phyloP scores from a whole-genome alignment of 2,329 filamentous ascomycete genomes.

The Monosporascus sp. region DNA sequence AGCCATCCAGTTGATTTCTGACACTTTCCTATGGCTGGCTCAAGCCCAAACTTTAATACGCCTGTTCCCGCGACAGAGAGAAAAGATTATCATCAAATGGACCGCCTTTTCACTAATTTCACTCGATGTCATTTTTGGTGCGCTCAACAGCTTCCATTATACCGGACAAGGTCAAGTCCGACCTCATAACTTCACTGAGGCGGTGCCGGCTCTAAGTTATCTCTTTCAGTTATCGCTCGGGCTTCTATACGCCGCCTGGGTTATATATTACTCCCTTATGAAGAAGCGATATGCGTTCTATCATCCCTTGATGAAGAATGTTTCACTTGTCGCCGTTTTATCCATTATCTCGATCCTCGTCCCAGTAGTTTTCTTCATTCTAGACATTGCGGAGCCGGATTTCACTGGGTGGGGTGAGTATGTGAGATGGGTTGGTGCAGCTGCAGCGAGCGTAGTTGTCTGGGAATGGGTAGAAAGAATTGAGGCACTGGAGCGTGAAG shows the following conservation, averaged over 20 bases:
- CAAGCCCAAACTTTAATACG: slow-evolving; percentile 96
- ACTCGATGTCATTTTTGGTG: slow-evolving; percentile 85
- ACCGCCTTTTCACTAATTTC: slow-evolving; percentile 91
- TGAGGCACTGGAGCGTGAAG: slow-evolving; percentile 84
- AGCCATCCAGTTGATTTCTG: slow-evolving; percentile 86
- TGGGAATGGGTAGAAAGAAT: slow-evolving; percentile 98
- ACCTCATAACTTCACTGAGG: slow-evolving; percentile 77
- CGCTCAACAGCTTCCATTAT: slow-evolving; percentile 77
- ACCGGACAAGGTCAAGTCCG: slow-evolving; percentile 48
- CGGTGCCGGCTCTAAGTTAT: slow-evolving; percentile 86
- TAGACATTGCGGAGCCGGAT: slow-evolving; percentile 80
- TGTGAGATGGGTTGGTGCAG: slow-evolving; percentile 92
- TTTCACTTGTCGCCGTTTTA: slow-evolving; percentile 72
- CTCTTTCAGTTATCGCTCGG: slow-evolving; percentile 84
- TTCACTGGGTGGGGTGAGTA: slow-evolving; percentile 94
- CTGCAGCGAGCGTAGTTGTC: slow-evolving; percentile 90
- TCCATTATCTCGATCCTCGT: slow-evolving; percentile 80
- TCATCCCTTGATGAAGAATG: slow-evolving; percentile 85
- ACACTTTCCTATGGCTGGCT: slow-evolving; percentile 94
- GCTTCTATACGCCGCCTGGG: slow-evolving; percentile 86
- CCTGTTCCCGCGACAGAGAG: slow-evolving; percentile 90
- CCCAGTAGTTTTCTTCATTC: slow-evolving; percentile 87
- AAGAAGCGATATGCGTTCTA: slow-evolving; percentile 90
- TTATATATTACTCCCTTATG: slow-evolving; percentile 88
- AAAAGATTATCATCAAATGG: slow-evolving; percentile 99